phyloP scores from a whole-genome alignment of 176 grass and related monocot genomes.

The Eleusine coracana region DNA sequence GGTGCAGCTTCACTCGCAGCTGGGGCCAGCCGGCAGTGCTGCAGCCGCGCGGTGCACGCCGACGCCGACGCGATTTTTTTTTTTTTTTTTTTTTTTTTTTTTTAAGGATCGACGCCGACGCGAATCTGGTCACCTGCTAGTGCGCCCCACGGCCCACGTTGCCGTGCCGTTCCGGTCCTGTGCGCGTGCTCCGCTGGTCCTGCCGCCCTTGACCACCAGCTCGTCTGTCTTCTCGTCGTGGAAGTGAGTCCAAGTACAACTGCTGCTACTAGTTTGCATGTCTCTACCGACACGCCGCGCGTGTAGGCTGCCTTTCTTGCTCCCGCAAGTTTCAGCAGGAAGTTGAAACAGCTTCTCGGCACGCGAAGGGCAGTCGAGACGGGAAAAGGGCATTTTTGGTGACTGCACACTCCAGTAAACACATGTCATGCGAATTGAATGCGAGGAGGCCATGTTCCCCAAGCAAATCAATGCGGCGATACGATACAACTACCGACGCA shows the following conservation, averaged over 20 bases:
- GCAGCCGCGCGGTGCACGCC: slow-evolving; percentile 17
- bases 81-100: too few relatives aligned
- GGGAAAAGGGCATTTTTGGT: background rate
- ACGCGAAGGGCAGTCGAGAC: background rate
- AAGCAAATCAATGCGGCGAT: slow-evolving; percentile 30
- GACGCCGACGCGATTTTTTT: background rate
- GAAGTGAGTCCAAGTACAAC: background rate
- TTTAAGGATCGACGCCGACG: background rate
- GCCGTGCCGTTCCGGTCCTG: background rate
- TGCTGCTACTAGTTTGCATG: background rate
- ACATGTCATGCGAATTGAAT: background rate
- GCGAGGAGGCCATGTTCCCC: slow-evolving; percentile 8
- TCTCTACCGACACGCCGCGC: background rate
- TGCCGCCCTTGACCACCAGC: background rate
- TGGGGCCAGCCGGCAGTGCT: background rate
- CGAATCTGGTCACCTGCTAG: background rate
- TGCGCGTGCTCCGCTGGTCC: background rate
- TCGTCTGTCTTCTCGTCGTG: background rate
- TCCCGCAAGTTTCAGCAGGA: too few relatives aligned
- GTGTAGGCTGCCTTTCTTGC: background rate
- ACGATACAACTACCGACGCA: background rate
- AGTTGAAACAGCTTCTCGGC: too few relatives aligned
- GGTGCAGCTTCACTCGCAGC: background rate
- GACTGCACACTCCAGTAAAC: too few relatives aligned
- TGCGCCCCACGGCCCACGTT: background rate